Evolutionary conservation across 441 rosid species (phyloP), one percentile per base, ranked within the genome.

Genomic region (Adansonia grandidieri): DNA sequence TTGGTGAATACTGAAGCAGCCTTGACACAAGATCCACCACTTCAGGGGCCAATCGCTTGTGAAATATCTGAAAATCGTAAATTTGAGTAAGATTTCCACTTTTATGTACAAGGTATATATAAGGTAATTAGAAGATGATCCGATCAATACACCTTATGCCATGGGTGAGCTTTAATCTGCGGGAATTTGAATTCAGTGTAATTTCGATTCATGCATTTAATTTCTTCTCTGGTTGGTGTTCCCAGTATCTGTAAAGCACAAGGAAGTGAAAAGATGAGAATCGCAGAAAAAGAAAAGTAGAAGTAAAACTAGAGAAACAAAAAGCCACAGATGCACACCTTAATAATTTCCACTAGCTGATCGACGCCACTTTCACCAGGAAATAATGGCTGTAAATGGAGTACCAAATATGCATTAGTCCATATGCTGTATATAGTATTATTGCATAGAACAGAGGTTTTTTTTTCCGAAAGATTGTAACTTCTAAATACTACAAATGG

Each of bases 351-450:
- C 69, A 93, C 96, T 75, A 91, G 89, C 84, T 93, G 98, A 82
- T 92, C 98, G 51, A 92, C 94, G 60, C 98, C 96, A 87, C 96
- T 93, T 81, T 91, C 98, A 74, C 97, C 98, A 0, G 97, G 97
- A 86, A 95, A 95, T 32, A 95, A 75, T 22, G 98, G 98, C 98
- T 93, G 89, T 83, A 89, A 58, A 71, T 53, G 58, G 63, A 73
- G 76, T 6, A 79, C 8, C 10, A 6, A 77, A 44, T 44, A 8
- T 53, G 75, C 57, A 11, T 71, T 32, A 63, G 68, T 3, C 0
- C 19, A 63, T 6, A 32, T 17, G 5, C 15, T 63, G 9, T 6
- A 28, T 62, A 28, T 62, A 5, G 9, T 19, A 19, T 10, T 45
- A 45, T 45, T 66, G 28, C 22, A 17, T 20, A 9, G 15, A 47